These are phyloP conservation scores for Cercospora zeina DNA, from an alignment of 2,329 filamentous ascomycete species.

Conservation along the genomic window DNA sequence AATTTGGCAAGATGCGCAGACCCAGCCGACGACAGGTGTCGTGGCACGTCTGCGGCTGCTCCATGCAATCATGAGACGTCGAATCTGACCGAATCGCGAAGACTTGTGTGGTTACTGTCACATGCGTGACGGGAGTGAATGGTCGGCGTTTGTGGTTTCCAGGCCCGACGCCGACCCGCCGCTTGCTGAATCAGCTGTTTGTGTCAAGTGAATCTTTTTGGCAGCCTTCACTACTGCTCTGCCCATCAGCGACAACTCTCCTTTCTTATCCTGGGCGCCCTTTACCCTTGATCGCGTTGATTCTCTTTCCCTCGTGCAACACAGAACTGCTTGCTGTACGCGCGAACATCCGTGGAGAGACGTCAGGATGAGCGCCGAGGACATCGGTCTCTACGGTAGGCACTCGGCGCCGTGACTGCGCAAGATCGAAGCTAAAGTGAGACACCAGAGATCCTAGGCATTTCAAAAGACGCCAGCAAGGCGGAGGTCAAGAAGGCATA, in stretches of 20 bases:
- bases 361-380: conserved; percentile 42
- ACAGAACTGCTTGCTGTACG: background rate
- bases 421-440: conserved; percentile 34
- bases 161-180: conserved; percentile 11
- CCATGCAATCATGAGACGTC: conserved; percentile 1
- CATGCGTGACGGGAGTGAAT: conserved; percentile 13
- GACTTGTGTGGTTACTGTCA: background rate
- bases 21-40: conserved; percentile 20
- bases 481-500: conserved; percentile 94
- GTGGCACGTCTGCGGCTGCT: background rate
- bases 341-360: background rate
- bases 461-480: conserved; percentile 69
- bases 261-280: background rate
- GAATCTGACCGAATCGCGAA: background rate
- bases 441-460: conserved; percentile 70
- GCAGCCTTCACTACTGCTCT: background rate
- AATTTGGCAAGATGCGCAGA: conserved; percentile 31
- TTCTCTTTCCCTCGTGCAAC: background rate
- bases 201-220: conserved; percentile 8
- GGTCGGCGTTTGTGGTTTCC: background rate
- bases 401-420: background rate
- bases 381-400: conserved; percentile 60
- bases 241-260: conserved; percentile 1
- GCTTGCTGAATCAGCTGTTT: conserved; percentile 11
- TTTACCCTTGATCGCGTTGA: background rate